phyloP scores from a whole-genome alignment of 768 basidiomycete species.

The Podaxis mareebaensis region DNA sequence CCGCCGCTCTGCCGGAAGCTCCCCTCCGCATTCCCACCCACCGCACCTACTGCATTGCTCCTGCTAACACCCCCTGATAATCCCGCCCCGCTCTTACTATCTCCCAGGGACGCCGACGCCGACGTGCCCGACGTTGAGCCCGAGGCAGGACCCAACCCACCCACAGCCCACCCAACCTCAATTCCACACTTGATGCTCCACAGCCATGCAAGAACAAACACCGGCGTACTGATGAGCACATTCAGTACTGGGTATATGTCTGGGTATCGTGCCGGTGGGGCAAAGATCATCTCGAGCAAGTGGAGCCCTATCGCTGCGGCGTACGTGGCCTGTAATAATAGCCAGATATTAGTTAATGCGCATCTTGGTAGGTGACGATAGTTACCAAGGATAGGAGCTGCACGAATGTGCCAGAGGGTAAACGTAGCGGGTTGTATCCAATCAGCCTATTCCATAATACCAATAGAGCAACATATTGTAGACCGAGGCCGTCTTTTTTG shows the following conservation, averaged over 20 bases:
- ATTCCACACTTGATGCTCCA: slow-evolving; percentile 86
- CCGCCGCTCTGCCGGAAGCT: slow-evolving; percentile 21
- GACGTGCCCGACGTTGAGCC: slow-evolving; percentile 2
- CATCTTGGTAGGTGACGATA: slow-evolving; percentile 8
- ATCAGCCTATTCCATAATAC: slow-evolving; percentile 82
- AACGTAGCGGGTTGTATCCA: slow-evolving; percentile 69
- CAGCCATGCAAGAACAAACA: slow-evolving; percentile 82
- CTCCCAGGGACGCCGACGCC: background rate
- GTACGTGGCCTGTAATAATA: slow-evolving; percentile 50
- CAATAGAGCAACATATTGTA: slow-evolving; percentile 71
- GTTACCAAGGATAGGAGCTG: slow-evolving; percentile 55
- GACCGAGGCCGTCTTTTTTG: slow-evolving; percentile 70
- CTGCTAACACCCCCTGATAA: background rate
- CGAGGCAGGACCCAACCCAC: slow-evolving; percentile 41
- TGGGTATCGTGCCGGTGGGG: slow-evolving; percentile 76
- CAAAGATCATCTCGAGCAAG: slow-evolving; percentile 56
- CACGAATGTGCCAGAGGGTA: slow-evolving; percentile 48
- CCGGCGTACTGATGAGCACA: slow-evolving; percentile 74
- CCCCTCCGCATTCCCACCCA: background rate
- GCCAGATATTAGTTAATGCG: slow-evolving; percentile 23
- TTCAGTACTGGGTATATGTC: slow-evolving; percentile 87
- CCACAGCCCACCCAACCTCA: slow-evolving; percentile 79
- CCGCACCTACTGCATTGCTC: slow-evolving; percentile 11
- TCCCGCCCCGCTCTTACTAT: slow-evolving; percentile 4
- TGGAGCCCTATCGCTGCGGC: slow-evolving; percentile 56